Percentiles rank a stretch among this genome's conserved stretches.
These are phyloP conservation scores for Boletellus deceptivus DNA, from an alignment of 1,284 basidiomycete genomes.

Conservation along the genomic window DNA sequence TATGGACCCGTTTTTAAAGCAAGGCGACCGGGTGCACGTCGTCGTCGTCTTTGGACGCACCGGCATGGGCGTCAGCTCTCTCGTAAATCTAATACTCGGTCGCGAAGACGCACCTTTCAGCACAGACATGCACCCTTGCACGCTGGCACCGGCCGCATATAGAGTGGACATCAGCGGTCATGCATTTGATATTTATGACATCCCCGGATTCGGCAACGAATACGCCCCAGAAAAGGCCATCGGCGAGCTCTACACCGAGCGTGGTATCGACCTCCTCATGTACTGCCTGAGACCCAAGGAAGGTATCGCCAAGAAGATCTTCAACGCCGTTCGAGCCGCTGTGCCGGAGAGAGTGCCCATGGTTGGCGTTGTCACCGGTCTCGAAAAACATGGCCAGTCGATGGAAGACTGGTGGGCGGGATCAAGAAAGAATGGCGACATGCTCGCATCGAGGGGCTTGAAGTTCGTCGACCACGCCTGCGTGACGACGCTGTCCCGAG, in stretches of 20 bases:
- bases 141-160: constrained; percentile 21
- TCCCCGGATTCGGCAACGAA: constrained; percentile 27
- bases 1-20: neutral
- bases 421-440: constrained; percentile 27
- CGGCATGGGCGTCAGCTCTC: constrained; percentile 32
- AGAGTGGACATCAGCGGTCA: constrained; percentile 31
- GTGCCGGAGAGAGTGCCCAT: constrained; percentile 33
- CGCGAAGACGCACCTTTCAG: constrained; percentile 34
- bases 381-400: constrained; percentile 27
- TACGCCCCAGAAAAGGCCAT: constrained; percentile 24
- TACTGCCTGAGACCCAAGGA: constrained; percentile 31
- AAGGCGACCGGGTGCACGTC: constrained; percentile 33
- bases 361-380: constrained; percentile 30
- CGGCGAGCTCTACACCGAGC: constrained; percentile 28
- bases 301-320: constrained; percentile 29
- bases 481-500: constrained; percentile 32
- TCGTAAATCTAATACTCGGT: constrained; percentile 30
- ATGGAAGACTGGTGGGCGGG: constrained; percentile 36
- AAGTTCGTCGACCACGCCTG: constrained; percentile 32
- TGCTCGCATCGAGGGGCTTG: constrained; percentile 26
- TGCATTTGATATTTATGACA: constrained; percentile 32
- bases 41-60: constrained; percentile 33
- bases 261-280: constrained; percentile 30
- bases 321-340: constrained; percentile 23
- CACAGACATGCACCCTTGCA: constrained; percentile 33